Evolutionary conservation across 2,329 filamentous ascomycete species (phyloP).

Genomic region (Paraphaeosphaeria minitans): DNA sequence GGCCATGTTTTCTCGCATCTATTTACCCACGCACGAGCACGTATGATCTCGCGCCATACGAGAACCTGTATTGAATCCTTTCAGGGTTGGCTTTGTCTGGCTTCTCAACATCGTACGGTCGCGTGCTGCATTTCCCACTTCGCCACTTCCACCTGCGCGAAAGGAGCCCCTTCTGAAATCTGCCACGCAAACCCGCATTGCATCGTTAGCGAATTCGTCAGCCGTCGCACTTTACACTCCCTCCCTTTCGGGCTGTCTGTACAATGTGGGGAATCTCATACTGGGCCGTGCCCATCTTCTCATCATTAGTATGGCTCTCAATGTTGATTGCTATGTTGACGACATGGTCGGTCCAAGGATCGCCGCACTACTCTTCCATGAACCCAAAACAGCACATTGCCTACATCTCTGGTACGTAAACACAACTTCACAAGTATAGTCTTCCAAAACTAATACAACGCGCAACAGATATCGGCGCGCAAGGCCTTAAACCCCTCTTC

Average conservation of each 20-base stretch:
- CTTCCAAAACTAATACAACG: slow-evolving; percentile 32
- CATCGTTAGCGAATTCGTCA: neutral
- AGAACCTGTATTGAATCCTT: neutral
- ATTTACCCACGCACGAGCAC: neutral
- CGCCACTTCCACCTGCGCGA: neutral
- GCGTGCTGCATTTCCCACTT: neutral
- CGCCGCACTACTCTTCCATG: slow-evolving; percentile 67
- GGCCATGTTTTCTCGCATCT: neutral
- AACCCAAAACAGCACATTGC: slow-evolving; percentile 63
- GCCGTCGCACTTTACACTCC: neutral
- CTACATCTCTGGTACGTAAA: slow-evolving; percentile 68
- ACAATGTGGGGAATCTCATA: slow-evolving; percentile 52
- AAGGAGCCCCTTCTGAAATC: slow-evolving; percentile 2
- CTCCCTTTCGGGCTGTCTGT: neutral
- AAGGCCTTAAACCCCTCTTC: slow-evolving; percentile 75
- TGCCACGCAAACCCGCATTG: neutral
- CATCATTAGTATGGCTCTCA: slow-evolving; percentile 57
- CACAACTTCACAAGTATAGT: neutral
- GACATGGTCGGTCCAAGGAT: slow-evolving; percentile 68
- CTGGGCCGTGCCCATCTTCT: slow-evolving; percentile 71
- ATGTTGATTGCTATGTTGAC: slow-evolving; percentile 73
- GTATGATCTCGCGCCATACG: neutral
- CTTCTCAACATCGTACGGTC: neutral
- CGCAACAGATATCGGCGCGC: slow-evolving; percentile 60
- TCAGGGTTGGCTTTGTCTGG: neutral